phyloP scores from a whole-genome alignment of 2,329 filamentous ascomycete genomes.

The Penicillium concentricum region DNA sequence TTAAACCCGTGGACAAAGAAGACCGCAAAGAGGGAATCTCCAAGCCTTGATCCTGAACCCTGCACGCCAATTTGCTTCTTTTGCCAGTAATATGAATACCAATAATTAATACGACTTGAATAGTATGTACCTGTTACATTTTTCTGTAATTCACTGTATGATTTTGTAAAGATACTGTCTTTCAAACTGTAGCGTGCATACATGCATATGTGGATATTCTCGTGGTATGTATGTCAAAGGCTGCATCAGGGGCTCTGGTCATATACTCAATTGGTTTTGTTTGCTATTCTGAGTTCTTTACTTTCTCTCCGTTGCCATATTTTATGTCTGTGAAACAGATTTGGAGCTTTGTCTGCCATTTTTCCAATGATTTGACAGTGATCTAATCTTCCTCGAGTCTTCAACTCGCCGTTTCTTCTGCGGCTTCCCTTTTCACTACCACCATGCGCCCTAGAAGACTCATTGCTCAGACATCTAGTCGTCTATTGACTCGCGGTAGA shows the following conservation, averaged over 20 bases:
- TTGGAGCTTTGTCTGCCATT: background rate
- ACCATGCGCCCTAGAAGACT: background rate
- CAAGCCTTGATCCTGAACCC: background rate
- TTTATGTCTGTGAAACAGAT: background rate
- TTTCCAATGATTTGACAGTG: background rate
- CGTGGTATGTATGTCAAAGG: background rate
- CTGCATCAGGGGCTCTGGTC: background rate
- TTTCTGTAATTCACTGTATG: no score
- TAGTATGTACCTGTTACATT: no score
- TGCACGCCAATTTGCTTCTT: no score
- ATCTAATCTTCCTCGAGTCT: background rate
- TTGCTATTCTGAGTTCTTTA: background rate
- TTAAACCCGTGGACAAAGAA: background rate
- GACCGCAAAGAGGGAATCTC: background rate
- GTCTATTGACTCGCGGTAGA: constrained; percentile 22
- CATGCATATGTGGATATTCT: no score
- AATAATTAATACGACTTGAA: no score
- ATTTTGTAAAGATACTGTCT: no score
- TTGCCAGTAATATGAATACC: no score
- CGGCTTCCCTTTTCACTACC: background rate
- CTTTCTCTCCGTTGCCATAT: background rate
- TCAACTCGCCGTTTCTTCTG: background rate
- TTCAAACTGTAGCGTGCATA: no score
- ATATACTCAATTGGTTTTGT: background rate
- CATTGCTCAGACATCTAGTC: background rate